Evolutionary conservation across 2,329 filamentous ascomycete genomes (phyloP), one percentile per base, ranked within the genome.

Genomic region (Ramularia endophylla): DNA sequence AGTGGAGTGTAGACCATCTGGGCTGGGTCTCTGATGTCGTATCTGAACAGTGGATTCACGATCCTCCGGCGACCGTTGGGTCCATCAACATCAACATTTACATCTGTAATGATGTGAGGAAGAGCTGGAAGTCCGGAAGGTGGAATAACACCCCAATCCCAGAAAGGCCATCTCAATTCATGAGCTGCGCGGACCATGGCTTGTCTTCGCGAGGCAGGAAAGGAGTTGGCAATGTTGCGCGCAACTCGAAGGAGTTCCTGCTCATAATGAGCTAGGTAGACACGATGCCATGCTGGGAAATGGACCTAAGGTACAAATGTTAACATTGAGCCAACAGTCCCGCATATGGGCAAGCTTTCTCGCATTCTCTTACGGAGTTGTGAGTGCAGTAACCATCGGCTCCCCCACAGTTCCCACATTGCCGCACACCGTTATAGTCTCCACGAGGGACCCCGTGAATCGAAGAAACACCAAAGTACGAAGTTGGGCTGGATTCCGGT

Each of bases 1-100:
- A 60, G 62, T 12, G 55, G 54, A 25, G 34, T 35, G 44, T 59
- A 63, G 33, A 48, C 41, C 39, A 61, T 29, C 31, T 49, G 41
- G 40, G 41, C 55, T 20, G 46, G 25, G 32, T 54, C 48, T 4
- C 35, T 9, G 41, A 58, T 54, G 20, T 53, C 32, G 38, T 55
- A 53, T 31, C 36, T 37, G 51, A 41, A 54, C 12, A 60, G 41
- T 5, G 57, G 57, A 44, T 60, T 60, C 46, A 30, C 40, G 36
- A 60, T 51, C 4, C 51, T 55, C 36, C 42, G 38, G 18, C 48
- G 38, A 25, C 55, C 58, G 8, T 43, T 54, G 7, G 55, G 57
- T 11, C 48, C 45, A 19, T 51, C 54, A 25, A 62, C 47, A 1
- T 46, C 54, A 34, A 62, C 46, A 18, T 47, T 36, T 28, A 42